A percentile compares a stretch with the other conserved stretches of the same genome.
Conservation (phyloP, 352 stramenopile genomes). For the Phytopythium litorale region DNA sequence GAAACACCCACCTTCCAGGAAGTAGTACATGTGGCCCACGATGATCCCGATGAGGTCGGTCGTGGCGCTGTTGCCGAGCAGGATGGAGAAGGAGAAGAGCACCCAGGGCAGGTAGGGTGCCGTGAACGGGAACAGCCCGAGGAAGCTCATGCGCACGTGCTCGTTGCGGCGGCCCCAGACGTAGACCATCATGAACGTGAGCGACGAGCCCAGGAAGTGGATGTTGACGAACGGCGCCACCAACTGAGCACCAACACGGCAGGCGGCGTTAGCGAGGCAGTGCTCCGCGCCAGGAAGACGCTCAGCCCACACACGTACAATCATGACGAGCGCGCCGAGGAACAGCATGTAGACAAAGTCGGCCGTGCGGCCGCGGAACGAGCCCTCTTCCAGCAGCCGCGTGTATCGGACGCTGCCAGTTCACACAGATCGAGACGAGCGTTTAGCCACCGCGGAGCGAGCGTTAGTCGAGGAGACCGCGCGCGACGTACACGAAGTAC, state of each 20-base stretch:
- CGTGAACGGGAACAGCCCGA: constrained; percentile 98
- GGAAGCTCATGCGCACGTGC: constrained; percentile 97
- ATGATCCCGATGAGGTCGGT: constrained; percentile 99
- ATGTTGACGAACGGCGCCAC: constrained; percentile 96
- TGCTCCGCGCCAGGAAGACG: not conserved
- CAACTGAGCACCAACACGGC: constrained; percentile 33
- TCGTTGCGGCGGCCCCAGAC: constrained; percentile 96
- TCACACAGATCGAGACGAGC: not conserved
- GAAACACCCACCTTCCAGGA: constrained; percentile 86
- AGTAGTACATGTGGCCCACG: constrained; percentile 99
- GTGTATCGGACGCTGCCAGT: constrained; percentile 89
- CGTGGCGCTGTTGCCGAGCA: constrained; percentile 94
- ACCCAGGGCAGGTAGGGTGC: constrained; percentile 98
- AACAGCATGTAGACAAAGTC: constrained; percentile 99
- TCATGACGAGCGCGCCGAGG: constrained; percentile 94
- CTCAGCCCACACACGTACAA: constrained; percentile 39
- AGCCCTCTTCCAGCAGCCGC: constrained; percentile 96
- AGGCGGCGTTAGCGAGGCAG: not conserved
- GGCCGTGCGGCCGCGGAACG: constrained; percentile 95
- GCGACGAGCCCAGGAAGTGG: constrained; percentile 96
- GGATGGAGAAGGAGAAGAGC: constrained; percentile 94
- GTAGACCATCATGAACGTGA: constrained; percentile 99
- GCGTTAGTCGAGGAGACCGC: not conserved
- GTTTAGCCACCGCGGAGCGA: not conserved
- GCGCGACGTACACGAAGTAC: constrained; percentile 96